These are phyloP conservation scores for Kalmusia sp. DNA, from an alignment of 2,329 filamentous ascomycete species.

Conservation along the genomic window DNA sequence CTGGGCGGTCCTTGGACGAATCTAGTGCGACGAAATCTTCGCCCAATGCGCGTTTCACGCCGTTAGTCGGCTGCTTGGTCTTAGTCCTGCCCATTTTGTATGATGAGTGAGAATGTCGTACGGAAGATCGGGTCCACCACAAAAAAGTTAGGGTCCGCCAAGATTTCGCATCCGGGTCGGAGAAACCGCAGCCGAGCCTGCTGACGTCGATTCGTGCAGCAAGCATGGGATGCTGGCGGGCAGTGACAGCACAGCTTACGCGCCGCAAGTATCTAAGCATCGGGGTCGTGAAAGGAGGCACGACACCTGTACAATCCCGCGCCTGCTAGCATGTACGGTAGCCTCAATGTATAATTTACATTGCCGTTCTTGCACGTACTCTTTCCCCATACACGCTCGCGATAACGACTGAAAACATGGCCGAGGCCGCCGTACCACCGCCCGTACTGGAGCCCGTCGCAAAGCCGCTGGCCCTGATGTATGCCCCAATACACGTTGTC, in stretches of 20 bases:
- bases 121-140: conserved; percentile 14
- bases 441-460: conserved; percentile 48
- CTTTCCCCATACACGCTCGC: neutral
- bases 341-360: conserved; percentile 23
- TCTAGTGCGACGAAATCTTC: conserved; percentile 19
- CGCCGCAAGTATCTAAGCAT: neutral
- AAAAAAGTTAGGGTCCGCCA: conserved; percentile 36
- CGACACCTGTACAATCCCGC: conserved; percentile 8
- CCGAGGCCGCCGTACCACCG: conserved; percentile 39
- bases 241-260: conserved; percentile 7
- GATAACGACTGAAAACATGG: conserved; percentile 32
- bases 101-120: conserved; percentile 1
- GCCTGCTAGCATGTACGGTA: conserved; percentile 25
- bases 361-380: conserved; percentile 7
- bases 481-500: conserved; percentile 15
- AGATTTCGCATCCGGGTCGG: conserved; percentile 26
- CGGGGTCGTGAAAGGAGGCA: conserved; percentile 4
- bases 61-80: conserved; percentile 30
- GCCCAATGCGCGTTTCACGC: conserved; percentile 31
- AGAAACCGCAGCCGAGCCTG: conserved; percentile 12
- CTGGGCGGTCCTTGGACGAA: conserved; percentile 31
- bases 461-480: conserved; percentile 52
- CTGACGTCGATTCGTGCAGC: conserved; percentile 18
- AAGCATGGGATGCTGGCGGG: neutral
- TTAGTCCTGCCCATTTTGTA: conserved; percentile 33